A percentile compares a stretch with the other conserved stretches of the same genome.
Evolutionary conservation across 345 rosid genomes (phyloP).

Genomic region (Eucalyptus tenuipes): DNA sequence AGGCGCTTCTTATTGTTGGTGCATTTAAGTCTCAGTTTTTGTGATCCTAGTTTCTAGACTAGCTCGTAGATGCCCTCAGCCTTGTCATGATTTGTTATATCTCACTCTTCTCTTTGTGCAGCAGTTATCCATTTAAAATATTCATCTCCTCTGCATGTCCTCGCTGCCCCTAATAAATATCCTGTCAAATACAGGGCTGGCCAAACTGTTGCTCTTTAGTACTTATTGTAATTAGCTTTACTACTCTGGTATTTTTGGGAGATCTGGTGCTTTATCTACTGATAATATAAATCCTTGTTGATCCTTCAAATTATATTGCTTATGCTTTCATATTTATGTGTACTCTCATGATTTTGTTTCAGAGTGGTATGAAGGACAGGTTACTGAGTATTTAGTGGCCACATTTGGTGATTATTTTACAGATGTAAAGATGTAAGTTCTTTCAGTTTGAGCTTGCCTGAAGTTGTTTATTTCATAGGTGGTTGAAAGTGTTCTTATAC

Average conservation of each 20-base stretch:
- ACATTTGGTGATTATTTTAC: constrained; percentile 94
- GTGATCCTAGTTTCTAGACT: neutral
- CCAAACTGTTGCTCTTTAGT: neutral
- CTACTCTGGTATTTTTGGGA: neutral
- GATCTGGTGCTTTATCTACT: neutral
- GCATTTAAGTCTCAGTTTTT: neutral
- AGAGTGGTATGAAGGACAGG: constrained; percentile 98
- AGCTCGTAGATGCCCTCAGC: neutral
- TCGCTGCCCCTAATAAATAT: neutral
- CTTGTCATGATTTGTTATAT: neutral
- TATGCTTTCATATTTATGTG: neutral
- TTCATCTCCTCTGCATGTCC: neutral
- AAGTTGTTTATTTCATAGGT: neutral
- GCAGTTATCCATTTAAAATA: neutral
- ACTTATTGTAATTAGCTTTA: neutral
- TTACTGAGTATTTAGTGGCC: constrained; percentile 86
- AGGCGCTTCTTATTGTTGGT: neutral
- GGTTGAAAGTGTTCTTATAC: neutral
- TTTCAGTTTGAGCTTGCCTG: neutral
- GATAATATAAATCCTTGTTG: neutral
- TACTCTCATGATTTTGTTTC: constrained; percentile 10
- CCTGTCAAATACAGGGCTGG: neutral
- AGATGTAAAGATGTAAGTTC: constrained; percentile 90
- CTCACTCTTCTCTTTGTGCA: neutral
- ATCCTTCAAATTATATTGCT: neutral